Evolutionary conservation across 192 early-diverging fungal species (phyloP).

Genomic region (Geranomyces variabilis): DNA sequence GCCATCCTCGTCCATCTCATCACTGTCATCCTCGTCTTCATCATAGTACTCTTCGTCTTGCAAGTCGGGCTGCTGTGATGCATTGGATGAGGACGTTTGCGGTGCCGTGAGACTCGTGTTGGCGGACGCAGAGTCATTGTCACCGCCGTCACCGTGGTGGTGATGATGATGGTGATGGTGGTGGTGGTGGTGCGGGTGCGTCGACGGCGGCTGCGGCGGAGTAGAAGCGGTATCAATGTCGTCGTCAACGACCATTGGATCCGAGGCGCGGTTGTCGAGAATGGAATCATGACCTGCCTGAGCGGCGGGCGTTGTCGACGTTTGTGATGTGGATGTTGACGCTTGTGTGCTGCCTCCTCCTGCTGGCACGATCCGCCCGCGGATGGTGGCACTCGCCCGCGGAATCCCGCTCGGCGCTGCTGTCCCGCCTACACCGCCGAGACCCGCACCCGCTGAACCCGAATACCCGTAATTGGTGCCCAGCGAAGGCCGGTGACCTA

Average conservation of each 20-base stretch:
- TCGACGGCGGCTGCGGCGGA: background rate
- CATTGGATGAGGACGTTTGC: background rate
- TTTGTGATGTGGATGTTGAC: no score
- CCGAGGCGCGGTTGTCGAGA: slow-evolving; percentile 2
- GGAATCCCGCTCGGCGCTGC: slow-evolving; percentile 1
- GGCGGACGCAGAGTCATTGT: background rate
- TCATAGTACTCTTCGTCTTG: slow-evolving; percentile 7
- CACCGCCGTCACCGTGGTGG: background rate
- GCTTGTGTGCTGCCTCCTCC: no score
- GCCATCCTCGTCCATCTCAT: slow-evolving; percentile 4
- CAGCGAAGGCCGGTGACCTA: background rate
- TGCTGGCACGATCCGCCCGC: background rate
- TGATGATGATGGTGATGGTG: slow-evolving; percentile 27
- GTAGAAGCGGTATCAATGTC: background rate
- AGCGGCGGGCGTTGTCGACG: background rate
- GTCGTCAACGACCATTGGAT: slow-evolving; percentile 6
- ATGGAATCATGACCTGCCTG: background rate
- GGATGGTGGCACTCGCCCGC: background rate
- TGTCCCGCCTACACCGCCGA: no score
- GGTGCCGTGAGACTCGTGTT: slow-evolving; percentile 9
- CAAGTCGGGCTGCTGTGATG: background rate
- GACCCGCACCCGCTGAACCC: no score
- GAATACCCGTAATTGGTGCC: background rate
- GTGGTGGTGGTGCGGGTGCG: background rate
- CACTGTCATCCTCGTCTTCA: slow-evolving; percentile 16